Evolutionary conservation across 176 grass and related monocot species (phyloP).

Genomic region (Panicum miliaceum): DNA sequence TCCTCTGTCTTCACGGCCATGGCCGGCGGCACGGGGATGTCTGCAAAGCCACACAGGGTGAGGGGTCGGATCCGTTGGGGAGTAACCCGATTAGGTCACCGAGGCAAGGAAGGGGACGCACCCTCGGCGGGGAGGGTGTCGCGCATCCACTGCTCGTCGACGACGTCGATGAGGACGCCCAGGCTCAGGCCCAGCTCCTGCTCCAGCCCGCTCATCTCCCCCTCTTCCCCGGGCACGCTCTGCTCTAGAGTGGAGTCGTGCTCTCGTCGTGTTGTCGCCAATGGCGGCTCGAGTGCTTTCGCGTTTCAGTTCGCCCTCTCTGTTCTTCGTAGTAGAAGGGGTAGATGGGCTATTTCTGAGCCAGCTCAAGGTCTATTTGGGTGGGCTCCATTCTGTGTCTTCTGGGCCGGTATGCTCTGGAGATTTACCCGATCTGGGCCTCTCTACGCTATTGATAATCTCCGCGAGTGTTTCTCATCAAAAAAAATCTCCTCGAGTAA

Average conservation of each 20-base stretch:
- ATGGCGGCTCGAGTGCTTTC: constrained; percentile 3
- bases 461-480: too few relatives aligned
- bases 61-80: constrained; percentile 12
- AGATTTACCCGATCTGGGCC: neutral
- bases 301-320: neutral
- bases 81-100: neutral
- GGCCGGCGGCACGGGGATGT: constrained; percentile 70
- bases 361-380: neutral
- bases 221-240: constrained; percentile 14
- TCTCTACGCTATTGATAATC: neutral
- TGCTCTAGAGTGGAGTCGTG: neutral
- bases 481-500: too few relatives aligned
- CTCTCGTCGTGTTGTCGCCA: neutral
- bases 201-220: constrained; percentile 68
- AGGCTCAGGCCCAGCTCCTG: constrained; percentile 70
- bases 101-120: constrained; percentile 23
- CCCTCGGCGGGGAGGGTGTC: constrained; percentile 89
- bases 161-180: constrained; percentile 88
- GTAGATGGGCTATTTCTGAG: neutral
- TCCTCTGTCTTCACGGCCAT: constrained; percentile 81
- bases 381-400: neutral
- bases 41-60: constrained; percentile 40
- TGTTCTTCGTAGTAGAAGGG: neutral
- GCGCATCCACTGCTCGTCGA: constrained; percentile 93
- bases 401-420: neutral